Evolutionary conservation across 2,329 filamentous ascomycete genomes (phyloP), one percentile per base, ranked within the genome.

Genomic region (Lachnellula cervina): DNA sequence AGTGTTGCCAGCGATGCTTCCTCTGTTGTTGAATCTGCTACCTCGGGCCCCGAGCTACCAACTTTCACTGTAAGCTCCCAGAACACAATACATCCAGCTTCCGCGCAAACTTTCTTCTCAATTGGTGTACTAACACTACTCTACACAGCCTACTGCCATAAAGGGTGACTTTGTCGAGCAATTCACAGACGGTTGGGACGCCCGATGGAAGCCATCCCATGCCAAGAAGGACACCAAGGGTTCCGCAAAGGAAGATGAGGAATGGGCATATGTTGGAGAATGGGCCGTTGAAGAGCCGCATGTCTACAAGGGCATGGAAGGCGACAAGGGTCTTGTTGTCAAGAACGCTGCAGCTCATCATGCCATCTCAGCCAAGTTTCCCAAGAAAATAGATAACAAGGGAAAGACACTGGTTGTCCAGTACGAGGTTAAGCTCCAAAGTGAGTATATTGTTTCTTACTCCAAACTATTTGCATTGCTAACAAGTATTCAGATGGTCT

Each of bases 351-450:
- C 94, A 65, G 94, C 94, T 68, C 94, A 99, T 79, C 94, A 99
- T 77, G 94, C 94, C 79, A 99, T 99, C 75, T 99, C 94, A 49
- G 90, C 94, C 78, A 97, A 97, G 77, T 97, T 99, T 80, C 86
- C 89, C 73, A 91, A 95, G 82, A 88, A 89, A 77, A 89, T 99
- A 70, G 88, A 97, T 77, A 94, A 95, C 84, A 97, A 93, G 84
- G 91, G 83, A 77, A 96, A 99, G 81, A 89, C 90, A 58, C 83
- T 99, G 51, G 94, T 99, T 66, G 90, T 99, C 52, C 94, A 99
- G 77, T 99, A 99, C 73, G 94, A 99, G 75, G 94, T 97, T 72
- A 99, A 99, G 84, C 89, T 97, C 64, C 94, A 99, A 79, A 90
- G 90, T 95, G 81, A 76, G 88, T 81, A 50, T 60, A 40, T 16